Percentiles rank a stretch among this genome's conserved stretches.
Evolutionary conservation across 2,329 filamentous ascomycete genomes (phyloP).

Genomic region (Cercospora beticola): DNA sequence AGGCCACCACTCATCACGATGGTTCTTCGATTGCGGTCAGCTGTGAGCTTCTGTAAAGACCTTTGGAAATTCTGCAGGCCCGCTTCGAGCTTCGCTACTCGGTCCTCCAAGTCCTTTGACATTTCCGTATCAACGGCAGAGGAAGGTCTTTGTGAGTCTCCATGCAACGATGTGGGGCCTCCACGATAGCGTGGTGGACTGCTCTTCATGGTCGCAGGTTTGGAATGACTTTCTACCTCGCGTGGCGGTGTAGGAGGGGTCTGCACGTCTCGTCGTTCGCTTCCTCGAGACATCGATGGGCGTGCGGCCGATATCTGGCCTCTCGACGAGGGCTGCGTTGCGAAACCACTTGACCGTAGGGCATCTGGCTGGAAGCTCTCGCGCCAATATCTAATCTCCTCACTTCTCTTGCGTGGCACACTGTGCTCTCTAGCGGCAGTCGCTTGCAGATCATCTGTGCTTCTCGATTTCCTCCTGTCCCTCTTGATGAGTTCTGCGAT

Average conservation of each 20-base stretch:
- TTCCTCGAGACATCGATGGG: not conserved
- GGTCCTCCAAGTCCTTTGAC: conserved; percentile 37
- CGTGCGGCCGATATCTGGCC: conserved; percentile 12
- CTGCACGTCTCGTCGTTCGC: not conserved
- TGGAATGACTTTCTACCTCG: conserved; percentile 5
- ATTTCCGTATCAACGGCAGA: conserved; percentile 24
- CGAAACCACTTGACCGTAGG: conserved; percentile 34
- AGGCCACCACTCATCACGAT: conserved; percentile 31
- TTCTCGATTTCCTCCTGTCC: conserved; percentile 37
- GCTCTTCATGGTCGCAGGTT: conserved; percentile 21
- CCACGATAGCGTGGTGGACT: conserved; percentile 16
- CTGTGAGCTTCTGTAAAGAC: conserved; percentile 35
- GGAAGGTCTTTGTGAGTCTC: conserved; percentile 15
- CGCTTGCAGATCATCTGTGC: conserved; percentile 35
- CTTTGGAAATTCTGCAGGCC: conserved; percentile 37
- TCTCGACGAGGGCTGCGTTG: conserved; percentile 11
- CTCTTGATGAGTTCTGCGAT: conserved; percentile 21
- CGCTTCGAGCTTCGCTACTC: conserved; percentile 38
- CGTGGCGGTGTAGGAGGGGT: not conserved
- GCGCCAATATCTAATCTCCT: conserved; percentile 40
- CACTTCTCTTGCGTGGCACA: conserved; percentile 35
- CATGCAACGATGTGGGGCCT: conserved; percentile 15
- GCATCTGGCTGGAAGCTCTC: conserved; percentile 35
- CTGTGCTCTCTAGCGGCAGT: conserved; percentile 19
- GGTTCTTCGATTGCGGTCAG: conserved; percentile 35